Percentiles rank a stretch among this genome's conserved stretches.
phyloP scores from a whole-genome alignment of 2,329 filamentous ascomycete genomes.

The Nemania abortiva region DNA sequence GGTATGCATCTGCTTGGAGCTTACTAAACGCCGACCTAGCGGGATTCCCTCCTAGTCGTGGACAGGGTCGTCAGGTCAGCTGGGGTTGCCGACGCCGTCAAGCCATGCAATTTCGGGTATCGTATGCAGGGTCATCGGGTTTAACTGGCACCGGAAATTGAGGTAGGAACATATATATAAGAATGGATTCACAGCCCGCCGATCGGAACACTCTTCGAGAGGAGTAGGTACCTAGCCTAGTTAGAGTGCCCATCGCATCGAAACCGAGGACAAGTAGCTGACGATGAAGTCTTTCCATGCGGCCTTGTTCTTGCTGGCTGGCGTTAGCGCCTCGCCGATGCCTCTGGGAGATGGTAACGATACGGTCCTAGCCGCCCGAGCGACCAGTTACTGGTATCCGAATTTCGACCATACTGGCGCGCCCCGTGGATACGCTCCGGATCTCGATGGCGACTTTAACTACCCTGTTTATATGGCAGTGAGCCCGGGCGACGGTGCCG shows the following conservation, averaged over 20 bases:
- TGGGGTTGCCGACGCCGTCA: conserved; percentile 4
- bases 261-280: conserved; percentile 6
- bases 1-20: conserved; percentile 4
- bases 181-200: conserved; percentile 8
- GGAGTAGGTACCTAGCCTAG: not conserved
- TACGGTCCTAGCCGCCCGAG: conserved; percentile 31
- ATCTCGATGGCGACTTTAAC: conserved; percentile 54
- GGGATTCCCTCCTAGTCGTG: conserved; percentile 7
- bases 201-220: not conserved
- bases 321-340: conserved; percentile 34
- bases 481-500: conserved; percentile 52
- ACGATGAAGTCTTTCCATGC: conserved; percentile 32
- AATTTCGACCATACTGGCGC: conserved; percentile 56
- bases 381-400: conserved; percentile 56
- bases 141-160: not conserved
- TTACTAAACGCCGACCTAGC: conserved; percentile 12
- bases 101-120: conserved; percentile 21
- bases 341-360: conserved; percentile 27
- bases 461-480: conserved; percentile 57
- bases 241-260: conserved; percentile 6
- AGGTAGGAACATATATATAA: conserved; percentile 18
- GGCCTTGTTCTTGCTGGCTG: conserved; percentile 32
- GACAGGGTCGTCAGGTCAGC: conserved; percentile 20
- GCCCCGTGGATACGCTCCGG: conserved; percentile 56
- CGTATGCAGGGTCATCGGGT: conserved; percentile 5